These are phyloP conservation scores for Schoenoplectus tabernaemontani DNA, from an alignment of 202 grass and related monocot species.

Conservation along the genomic window DNA sequence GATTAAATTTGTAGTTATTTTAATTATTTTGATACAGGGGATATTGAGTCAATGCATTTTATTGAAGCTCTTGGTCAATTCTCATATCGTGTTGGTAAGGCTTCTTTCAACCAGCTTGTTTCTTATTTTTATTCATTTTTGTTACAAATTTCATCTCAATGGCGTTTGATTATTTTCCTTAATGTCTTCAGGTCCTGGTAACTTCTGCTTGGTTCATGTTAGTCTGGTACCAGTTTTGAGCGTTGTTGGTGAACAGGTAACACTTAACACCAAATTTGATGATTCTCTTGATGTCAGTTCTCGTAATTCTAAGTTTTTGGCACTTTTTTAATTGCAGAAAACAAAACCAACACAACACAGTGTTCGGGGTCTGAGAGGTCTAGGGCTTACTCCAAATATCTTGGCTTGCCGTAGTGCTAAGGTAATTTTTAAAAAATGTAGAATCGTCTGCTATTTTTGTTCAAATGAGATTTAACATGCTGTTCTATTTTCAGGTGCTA, in stretches of 20 bases:
- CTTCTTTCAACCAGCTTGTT: slow-evolving; percentile 1
- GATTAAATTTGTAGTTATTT: background rate
- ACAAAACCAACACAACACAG: slow-evolving; percentile 99
- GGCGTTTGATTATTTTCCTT: slow-evolving; percentile 22
- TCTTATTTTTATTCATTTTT: slow-evolving; percentile 2
- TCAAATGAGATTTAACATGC: background rate
- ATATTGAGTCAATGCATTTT: slow-evolving; percentile 99
- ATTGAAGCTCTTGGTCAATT: slow-evolving; percentile 97
- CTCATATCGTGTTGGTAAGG: slow-evolving; percentile 87
- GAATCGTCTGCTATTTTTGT: background rate
- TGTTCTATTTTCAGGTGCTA: slow-evolving; percentile 44
- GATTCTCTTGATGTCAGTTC: background rate
- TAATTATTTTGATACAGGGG: slow-evolving; percentile 54
- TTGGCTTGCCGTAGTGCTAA: slow-evolving; percentile 90
- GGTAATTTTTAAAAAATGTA: slow-evolving; percentile 33
- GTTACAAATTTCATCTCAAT: background rate
- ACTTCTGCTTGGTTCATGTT: slow-evolving; percentile 97
- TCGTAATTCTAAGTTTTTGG: background rate
- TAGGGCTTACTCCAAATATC: slow-evolving; percentile 91
- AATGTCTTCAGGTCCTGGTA: slow-evolving; percentile 59
- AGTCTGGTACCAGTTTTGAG: slow-evolving; percentile 96
- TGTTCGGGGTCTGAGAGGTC: slow-evolving; percentile 83
- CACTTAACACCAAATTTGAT: slow-evolving; percentile 17
- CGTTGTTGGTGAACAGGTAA: slow-evolving; percentile 98
- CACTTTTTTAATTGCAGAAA: slow-evolving; percentile 50